Conservation (phyloP, 2,329 filamentous ascomycete genomes). For the Emericellopsis cladophorae region DNA sequence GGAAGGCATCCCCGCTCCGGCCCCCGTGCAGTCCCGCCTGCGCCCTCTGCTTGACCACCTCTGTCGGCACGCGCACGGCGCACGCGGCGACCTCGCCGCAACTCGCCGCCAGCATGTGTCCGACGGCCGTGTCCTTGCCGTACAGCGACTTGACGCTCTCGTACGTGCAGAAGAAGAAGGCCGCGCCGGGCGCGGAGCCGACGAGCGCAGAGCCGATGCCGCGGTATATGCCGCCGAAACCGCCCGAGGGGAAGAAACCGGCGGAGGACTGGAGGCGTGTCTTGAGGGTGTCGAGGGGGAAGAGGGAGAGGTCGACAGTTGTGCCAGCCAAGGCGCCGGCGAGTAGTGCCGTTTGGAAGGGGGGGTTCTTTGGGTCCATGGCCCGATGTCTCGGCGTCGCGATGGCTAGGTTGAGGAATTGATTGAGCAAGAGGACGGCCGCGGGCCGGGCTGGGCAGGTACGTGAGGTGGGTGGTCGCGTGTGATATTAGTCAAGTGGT, state of each 20-base stretch:
- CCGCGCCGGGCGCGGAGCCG: conserved; percentile 84
- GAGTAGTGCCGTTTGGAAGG: conserved; percentile 50
- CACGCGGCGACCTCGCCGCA: conserved; percentile 87
- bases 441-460: too few species aligned
- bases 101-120: conserved; percentile 75
- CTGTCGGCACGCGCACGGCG: conserved; percentile 82
- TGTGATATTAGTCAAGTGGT: too few species aligned
- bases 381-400: background rate
- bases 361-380: conserved; percentile 15
- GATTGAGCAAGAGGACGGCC: too few species aligned
- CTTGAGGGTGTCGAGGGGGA: conserved; percentile 96
- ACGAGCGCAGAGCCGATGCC: conserved; percentile 83
- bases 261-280: conserved; percentile 80
- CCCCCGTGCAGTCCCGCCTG: conserved; percentile 76
- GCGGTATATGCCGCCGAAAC: conserved; percentile 84
- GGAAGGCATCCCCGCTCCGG: conserved; percentile 52
- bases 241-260: conserved; percentile 71
- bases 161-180: conserved; percentile 95
- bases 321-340: conserved; percentile 88
- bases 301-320: conserved; percentile 92
- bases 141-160: conserved; percentile 57
- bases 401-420: too few species aligned
- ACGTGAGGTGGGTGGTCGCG: too few species aligned
- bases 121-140: conserved; percentile 9
- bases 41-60: conserved; percentile 93